Evolutionary conservation across 257 asterid species (phyloP), one percentile per base, ranked within the genome.

Genomic region (Oldenlandia corymbosa): DNA sequence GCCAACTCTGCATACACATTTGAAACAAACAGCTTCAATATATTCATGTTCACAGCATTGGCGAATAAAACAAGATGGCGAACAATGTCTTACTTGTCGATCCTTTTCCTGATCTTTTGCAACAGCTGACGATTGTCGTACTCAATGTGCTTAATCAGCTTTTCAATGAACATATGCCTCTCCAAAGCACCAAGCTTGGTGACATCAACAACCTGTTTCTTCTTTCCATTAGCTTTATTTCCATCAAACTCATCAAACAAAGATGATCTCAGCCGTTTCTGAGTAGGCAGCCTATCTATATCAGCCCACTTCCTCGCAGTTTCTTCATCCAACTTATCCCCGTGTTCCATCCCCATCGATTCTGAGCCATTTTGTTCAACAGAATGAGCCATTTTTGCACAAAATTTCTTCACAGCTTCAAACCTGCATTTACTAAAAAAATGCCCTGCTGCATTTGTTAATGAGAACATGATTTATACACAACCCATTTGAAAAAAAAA

Each of bases 241-340:
- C 36, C 71, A 32, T 48, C 21, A 14, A 2, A 16, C 2, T 46
- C 76, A 51, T 70, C 76, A 45, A 75, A 75, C 68, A 81, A 32
- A 23, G 77, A 75, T 5, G 69, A 60, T 47, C 72, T 75, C 39
- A 78, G 26, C 52, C 81, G 34, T 1, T 78, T 75, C 18, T 21
- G 20, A 27, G 78, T 78, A 9, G 82, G 80, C 68, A 78, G 46
- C 32, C 79, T 65, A 42, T 81, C 78, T 4, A 81, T 81, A 49
- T 71, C 86, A 48, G 77, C 83, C 86, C 86, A 80, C 45, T 77
- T 70, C 31, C 63, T 7, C 8, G 67, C 60, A 55, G 55, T 23
- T 64, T 72, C 86, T 39, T 78, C 81, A 31, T 55, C 43, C 1
- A 55, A n/a, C 2, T 55, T 28, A 30, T 28, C 42, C 45, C 11